Base-by-base conservation (phyloP, 1,284 basidiomycete species). In the Neolentinus lepideus region DNA sequence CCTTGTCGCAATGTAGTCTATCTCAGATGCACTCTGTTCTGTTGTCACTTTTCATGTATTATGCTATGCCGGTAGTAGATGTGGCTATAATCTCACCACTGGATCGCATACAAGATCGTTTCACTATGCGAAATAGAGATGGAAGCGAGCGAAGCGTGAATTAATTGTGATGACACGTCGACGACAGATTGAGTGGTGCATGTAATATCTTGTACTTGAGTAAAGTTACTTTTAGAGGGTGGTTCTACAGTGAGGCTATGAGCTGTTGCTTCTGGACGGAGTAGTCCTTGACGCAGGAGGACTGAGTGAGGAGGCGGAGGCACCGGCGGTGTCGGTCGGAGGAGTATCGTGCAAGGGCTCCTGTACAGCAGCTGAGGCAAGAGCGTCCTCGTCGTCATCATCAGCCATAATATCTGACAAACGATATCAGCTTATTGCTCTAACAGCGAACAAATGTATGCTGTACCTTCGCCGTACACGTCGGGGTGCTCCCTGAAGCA, bases 401-500 rank as follows among this genome's bases (percentile, higher is more conserved):
- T 62, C 62, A 10, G 60, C 57, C 59, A 63, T 54, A 11, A 63
- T 59, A 51, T 63, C 62, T 63, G 46, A 43, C 29, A 53, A 33
- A n/a, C 24, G 12, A 12, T 3, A 35, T 11, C 26, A 33, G 29
- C 48, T 22, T 8, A 26, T 24, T 9, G 48, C 9, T 11, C 29
- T 27, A 25, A 21, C 24, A 21, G n/a, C 27, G 4, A 50, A 11
- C 25, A 46, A 33, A 36, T 21, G 38, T 8, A 16, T 6, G 38
- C 19, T 81, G 56, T 66, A 94, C 94, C 95, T 65, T 94, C 92
- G 26, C 88, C 93, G 70, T 99, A 99, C 33, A 94, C 79, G 33
- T 98, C 96, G 0, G 96, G 97, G 71, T 99, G 92, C 63, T 85
- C 85, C 64, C 94, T 84, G 80, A 99, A 99, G 78, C 96, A 99